These are phyloP conservation scores for Geotrichum aggregatum DNA, from an alignment of 1,139 yeast genomes.

Conservation along the genomic window DNA sequence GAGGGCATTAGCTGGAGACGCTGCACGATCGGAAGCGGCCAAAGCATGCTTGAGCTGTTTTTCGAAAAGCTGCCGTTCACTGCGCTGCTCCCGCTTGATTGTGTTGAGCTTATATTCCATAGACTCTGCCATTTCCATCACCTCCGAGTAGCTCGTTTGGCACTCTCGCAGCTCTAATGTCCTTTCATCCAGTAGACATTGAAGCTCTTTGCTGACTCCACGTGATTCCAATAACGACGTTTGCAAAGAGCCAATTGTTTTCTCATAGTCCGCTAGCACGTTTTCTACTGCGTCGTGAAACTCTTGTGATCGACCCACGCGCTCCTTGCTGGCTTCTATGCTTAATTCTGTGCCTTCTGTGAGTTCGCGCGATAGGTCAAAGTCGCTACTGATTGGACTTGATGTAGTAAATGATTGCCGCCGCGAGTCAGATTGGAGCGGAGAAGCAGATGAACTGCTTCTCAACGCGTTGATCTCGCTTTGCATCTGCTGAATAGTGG, in stretches of 20 bases:
- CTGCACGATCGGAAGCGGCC: background rate
- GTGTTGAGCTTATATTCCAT: conserved; percentile 7
- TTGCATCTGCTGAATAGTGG: conserved; percentile 26
- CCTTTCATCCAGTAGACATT: conserved; percentile 22
- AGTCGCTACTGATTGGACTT: conserved; percentile 1
- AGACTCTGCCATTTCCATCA: conserved; percentile 18
- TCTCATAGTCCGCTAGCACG: conserved; percentile 29
- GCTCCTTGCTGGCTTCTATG: conserved; percentile 23
- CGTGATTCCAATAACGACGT: conserved; percentile 22
- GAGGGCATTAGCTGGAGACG: background rate
- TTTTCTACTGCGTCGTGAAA: conserved; percentile 28
- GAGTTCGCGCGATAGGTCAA: conserved; percentile 7
- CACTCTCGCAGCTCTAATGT: conserved; percentile 17
- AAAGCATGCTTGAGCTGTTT: conserved; percentile 2
- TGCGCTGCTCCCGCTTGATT: background rate
- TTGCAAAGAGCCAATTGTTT: conserved; percentile 28
- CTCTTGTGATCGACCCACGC: conserved; percentile 25
- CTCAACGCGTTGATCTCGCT: conserved; percentile 27
- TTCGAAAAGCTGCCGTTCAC: conserved; percentile 5
- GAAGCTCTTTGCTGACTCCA: conserved; percentile 4
- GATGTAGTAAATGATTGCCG: background rate
- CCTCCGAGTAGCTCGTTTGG: conserved; percentile 9
- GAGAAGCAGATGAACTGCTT: conserved; percentile 4
- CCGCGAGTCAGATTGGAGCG: conserved; percentile 4
- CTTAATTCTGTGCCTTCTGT: conserved; percentile 5